phyloP scores from a whole-genome alignment of 1,284 basidiomycete species.

The Malassezia nana region DNA sequence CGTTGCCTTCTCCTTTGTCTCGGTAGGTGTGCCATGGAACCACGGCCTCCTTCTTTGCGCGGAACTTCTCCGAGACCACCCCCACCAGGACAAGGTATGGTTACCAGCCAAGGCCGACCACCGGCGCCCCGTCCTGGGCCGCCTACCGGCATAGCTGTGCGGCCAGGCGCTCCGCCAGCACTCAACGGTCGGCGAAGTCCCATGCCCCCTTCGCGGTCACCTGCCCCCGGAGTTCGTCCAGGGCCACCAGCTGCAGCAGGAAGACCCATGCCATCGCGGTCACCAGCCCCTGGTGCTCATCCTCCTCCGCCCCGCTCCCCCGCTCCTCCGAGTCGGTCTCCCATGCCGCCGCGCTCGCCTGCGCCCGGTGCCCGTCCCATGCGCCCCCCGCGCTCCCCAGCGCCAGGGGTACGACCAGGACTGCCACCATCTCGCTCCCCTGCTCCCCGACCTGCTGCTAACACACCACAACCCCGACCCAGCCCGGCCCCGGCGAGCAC shows the following conservation, averaged over 20 bases:
- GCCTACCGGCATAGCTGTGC: not conserved
- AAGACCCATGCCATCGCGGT: not conserved
- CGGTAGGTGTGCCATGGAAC: slow-evolving; percentile 10
- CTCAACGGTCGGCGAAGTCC: slow-evolving; percentile 7
- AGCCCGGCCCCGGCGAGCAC: not conserved
- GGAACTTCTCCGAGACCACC: slow-evolving; percentile 16
- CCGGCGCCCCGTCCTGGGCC: not conserved
- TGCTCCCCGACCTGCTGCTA: not conserved
- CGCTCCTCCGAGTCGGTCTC: not conserved
- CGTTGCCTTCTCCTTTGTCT: not conserved
- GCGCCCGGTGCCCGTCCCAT: slow-evolving; percentile 1
- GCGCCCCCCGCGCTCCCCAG: slow-evolving; percentile 2
- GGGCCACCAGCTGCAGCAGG: not conserved
- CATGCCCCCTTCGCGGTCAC: slow-evolving; percentile 11
- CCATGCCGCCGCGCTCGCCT: slow-evolving; percentile 7
- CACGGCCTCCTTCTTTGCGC: slow-evolving; percentile 13
- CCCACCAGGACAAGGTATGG: not conserved
- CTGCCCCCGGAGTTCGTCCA: not conserved
- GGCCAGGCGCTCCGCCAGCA: not conserved
- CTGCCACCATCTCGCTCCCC: slow-evolving; percentile 3
- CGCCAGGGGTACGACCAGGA: not conserved
- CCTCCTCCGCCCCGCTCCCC: slow-evolving; percentile 4
- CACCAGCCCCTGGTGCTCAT: slow-evolving; percentile 1
- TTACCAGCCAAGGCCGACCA: not conserved
- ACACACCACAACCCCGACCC: not conserved